A percentile compares a stretch with the other conserved stretches of the same genome.
Conservation (phyloP, 257 asterid species). For the Anisodus acutangulus region DNA sequence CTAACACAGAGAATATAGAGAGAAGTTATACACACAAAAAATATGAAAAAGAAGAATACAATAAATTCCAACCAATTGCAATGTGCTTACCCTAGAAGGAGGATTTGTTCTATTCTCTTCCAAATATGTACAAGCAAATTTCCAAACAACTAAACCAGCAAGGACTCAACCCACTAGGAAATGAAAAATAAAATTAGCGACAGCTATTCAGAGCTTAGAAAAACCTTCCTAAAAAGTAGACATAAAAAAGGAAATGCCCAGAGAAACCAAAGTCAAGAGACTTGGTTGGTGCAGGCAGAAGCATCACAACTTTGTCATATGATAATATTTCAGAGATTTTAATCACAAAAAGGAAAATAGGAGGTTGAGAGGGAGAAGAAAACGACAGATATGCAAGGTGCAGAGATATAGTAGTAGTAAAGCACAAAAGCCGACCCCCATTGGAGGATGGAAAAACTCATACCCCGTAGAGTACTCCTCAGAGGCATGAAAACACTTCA, state of each 20-base stretch:
- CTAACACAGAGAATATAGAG: not conserved
- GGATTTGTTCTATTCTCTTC: not conserved
- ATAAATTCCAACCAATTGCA: not conserved
- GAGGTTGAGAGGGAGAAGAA: constrained; percentile 6
- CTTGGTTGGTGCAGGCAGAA: not conserved
- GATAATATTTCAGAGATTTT: not conserved
- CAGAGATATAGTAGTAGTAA: not conserved
- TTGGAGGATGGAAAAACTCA: constrained; percentile 38
- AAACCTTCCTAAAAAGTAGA: not conserved
- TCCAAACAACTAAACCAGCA: not conserved
- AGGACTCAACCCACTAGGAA: not conserved
- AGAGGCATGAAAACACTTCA: constrained; percentile 84
- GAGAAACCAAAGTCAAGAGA: not conserved
- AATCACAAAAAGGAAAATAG: not conserved
- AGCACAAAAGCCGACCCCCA: not conserved
- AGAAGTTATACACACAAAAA: not conserved
- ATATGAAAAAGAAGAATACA: not conserved
- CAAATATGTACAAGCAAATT: constrained; percentile 3
- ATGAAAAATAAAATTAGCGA: not conserved
- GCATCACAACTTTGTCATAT: constrained; percentile 9
- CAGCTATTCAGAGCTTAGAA: not conserved
- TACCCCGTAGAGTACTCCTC: constrained; percentile 93
- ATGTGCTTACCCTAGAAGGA: not conserved
- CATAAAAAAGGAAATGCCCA: not conserved
- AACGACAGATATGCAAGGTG: not conserved